Percentiles rank a stretch among this genome's conserved stretches.
Conservation (phyloP, 2,329 filamentous ascomycete species). For the Alternaria incomplexa region DNA sequence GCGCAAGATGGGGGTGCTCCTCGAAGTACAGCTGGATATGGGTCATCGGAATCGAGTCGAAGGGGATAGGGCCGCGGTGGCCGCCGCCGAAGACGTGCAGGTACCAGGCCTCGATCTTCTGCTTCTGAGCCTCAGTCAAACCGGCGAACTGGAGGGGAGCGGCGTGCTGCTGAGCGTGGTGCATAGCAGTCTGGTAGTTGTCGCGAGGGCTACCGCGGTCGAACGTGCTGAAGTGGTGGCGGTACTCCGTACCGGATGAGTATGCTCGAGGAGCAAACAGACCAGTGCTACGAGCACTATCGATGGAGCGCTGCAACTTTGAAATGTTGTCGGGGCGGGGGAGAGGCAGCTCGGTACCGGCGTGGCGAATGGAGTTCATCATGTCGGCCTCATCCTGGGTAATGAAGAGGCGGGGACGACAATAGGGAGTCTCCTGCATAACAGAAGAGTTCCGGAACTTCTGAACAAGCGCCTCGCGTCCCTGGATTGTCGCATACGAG, state of each 20-base stretch:
- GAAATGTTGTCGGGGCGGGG: slow-evolving; percentile 81
- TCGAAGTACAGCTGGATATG: slow-evolving; percentile 28
- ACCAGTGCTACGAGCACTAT: slow-evolving; percentile 86
- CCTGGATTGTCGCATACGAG: slow-evolving; percentile 97
- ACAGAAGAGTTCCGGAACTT: slow-evolving; percentile 98
- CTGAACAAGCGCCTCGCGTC: slow-evolving; percentile 85
- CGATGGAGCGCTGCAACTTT: slow-evolving; percentile 85
- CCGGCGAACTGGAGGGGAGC: slow-evolving; percentile 12
- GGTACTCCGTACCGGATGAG: slow-evolving; percentile 76
- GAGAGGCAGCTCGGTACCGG: slow-evolving; percentile 76
- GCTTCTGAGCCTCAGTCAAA: slow-evolving; percentile 28
- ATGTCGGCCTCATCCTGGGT: slow-evolving; percentile 55
- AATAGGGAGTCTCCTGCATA: slow-evolving; percentile 83
- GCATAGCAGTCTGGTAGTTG: slow-evolving; percentile 28
- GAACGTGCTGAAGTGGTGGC: slow-evolving; percentile 76
- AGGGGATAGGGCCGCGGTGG: slow-evolving; percentile 27
- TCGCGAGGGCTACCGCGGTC: slow-evolving; percentile 74
- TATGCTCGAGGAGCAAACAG: slow-evolving; percentile 81
- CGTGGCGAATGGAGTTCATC: slow-evolving; percentile 50
- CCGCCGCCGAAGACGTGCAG: slow-evolving; percentile 24
- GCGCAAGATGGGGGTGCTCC: slow-evolving; percentile 14
- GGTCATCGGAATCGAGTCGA: slow-evolving; percentile 36
- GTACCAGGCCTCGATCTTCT: slow-evolving; percentile 34
- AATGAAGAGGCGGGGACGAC: slow-evolving; percentile 74
- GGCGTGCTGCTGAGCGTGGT: slow-evolving; percentile 23